A percentile compares a stretch with the other conserved stretches of the same genome.
These are phyloP conservation scores for Trypanosomatidae sp. DNA, from an alignment of 208 protist species.

Conservation along the genomic window DNA sequence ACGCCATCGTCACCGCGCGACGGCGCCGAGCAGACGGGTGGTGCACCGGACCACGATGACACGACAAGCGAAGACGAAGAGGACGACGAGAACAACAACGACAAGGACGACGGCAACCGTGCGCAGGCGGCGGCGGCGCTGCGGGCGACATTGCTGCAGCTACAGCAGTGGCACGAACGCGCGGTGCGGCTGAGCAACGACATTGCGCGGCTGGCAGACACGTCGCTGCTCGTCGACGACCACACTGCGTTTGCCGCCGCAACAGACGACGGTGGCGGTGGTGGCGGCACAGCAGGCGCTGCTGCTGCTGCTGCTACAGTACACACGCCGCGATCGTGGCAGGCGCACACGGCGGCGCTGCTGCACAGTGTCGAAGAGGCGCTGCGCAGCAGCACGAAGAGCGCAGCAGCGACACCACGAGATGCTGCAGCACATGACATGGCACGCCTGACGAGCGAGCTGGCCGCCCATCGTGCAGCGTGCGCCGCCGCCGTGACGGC, in stretches of 20 bases:
- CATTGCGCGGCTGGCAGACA: slow-evolving; percentile 20
- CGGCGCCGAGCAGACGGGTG: not conserved
- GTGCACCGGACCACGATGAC: slow-evolving; percentile 35
- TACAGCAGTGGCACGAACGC: slow-evolving; percentile 37
- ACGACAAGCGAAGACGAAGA: slow-evolving; percentile 40
- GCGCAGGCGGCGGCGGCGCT: not conserved
- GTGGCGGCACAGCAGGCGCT: not conserved
- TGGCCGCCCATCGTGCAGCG: no score
- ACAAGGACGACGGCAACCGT: slow-evolving; percentile 1
- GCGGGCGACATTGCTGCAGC: no score
- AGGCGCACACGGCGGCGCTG: slow-evolving; percentile 10
- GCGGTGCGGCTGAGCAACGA: slow-evolving; percentile 37
- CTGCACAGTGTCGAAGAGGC: slow-evolving; percentile 5
- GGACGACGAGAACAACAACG: slow-evolving; percentile 9
- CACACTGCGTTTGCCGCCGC: not conserved
- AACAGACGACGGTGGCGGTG: not conserved
- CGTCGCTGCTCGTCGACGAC: slow-evolving; percentile 17
- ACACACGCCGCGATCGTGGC: slow-evolving; percentile 20
- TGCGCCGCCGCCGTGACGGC: no score
- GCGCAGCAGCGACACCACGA: not conserved
- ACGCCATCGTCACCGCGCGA: not conserved
- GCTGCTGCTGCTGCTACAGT: no score
- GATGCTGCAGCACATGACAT: no score
- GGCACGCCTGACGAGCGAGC: no score
- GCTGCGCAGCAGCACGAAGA: not conserved